Base-by-base conservation (phyloP, 2,329 filamentous ascomycete species). In the Fusarium pseudonygamai region DNA sequence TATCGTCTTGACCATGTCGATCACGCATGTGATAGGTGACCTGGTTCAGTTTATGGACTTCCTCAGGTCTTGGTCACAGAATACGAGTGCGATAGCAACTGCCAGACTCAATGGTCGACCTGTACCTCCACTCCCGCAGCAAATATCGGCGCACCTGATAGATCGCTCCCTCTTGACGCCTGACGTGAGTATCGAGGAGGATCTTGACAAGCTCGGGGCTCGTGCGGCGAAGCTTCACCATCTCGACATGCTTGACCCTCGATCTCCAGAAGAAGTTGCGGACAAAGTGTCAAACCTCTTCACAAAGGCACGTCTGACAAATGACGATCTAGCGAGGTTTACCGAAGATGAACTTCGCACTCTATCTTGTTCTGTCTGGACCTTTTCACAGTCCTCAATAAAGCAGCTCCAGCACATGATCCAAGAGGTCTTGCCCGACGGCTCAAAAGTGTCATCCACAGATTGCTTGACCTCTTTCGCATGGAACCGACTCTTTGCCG, bases 21-120 rank as follows among this genome's bases (percentile, higher is more conserved):
- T 67, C 32, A 47, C 60, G 30, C 64, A 67, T 34, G 64, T 53
- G 3, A 67, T 64, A 14, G 45, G 64, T 8, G 64, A 67, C 20
- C 60, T 67, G 7, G 53, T 67, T 5, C 64, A 67, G 52, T 59
- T 50, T 3, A 42, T 67, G 60, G 52, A 58, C 26, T 64, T 64
- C 30, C 28, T 67, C 24, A 32, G 36, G 26, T 64, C 60, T 30
- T 67, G 64, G 64, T 47, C 64, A 39, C 34, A 24, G 3, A 58
- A 64, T 30, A 67, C 64, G 24, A 45, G 6, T 24, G 34, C 52
- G 5, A 26, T 64, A 5, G 50, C 60, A 26, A 45, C 55, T 37
- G 52, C 64, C 20, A 55, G 60, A 26, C 49, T 43, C 5, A 22
- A 30, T 3, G 24, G 28, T 6, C 45, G 34, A 22, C 52, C 60